Evolutionary conservation across 345 rosid species (phyloP), one percentile per base, ranked within the genome.

Genomic region (Aquilaria malaccensis): DNA sequence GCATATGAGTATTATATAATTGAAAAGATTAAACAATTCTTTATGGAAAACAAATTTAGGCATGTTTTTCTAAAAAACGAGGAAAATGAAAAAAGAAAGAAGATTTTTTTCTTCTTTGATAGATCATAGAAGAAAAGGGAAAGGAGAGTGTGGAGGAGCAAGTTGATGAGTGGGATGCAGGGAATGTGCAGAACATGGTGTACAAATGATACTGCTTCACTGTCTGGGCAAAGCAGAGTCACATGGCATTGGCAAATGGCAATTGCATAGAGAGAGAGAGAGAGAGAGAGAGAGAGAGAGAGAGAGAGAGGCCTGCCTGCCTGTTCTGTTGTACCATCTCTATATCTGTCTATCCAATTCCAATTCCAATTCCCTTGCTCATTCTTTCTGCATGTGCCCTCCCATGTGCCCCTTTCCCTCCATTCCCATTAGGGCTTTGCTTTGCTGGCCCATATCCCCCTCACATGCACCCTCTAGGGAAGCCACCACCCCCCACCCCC

Each of bases 131-230:
- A 48, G 29, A 43, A n/a, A 13, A n/a, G 12, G 32, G 10, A 13
- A 33, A 33, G 29, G 13, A 30, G 50, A 14, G 10, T 9, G 3
- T 22, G 6, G 33, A 6, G 51, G 29, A 22, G 66, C 9, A 46
- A 61, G 2, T 41, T 10, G 50, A 59, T 46, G 60, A 64, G 74
- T 13, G 41, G 30, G 45, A 70, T 73, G 86, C 79, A 72, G 81
- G 84, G 86, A 85, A 83, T 85, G 83, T 81, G 88, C 70, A 70
- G 83, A 74, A 81, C 81, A 81, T 81, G 84, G 33, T 72, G 81
- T 80, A 73, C 76, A 78, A 43, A 69, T 51, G 50, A 71, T 75
- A 76, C 72, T 73, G 85, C 80, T 55, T 64, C 73, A 70, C 79
- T 80, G 82, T 81, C 82, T 63, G 63, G 11, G 43, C 43, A 37